Evolutionary conservation across 306 rosid species (phyloP), one percentile per base, ranked within the genome.

Genomic region (Dalbergia oliveri): DNA sequence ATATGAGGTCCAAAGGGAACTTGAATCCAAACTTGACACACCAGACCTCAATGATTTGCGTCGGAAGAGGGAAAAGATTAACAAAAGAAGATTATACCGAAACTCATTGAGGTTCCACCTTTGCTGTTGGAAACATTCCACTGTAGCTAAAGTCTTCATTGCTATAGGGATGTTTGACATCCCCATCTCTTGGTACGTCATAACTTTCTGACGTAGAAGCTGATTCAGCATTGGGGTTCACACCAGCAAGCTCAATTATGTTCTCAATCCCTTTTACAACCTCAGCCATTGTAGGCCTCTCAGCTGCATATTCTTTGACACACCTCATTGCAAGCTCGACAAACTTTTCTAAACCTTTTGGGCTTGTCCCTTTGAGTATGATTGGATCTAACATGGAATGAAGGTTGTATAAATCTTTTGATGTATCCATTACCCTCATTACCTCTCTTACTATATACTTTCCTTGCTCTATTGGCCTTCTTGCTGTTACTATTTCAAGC

Each of bases 401-500:
- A 73, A 87, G 89, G 79, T 87, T 81, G 84, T 77, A 87, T 62
- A 87, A 58, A 5, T 83, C 87, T 79, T 91, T 86, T 7, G 87
- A 83, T 33, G 77, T 91, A 44, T 87, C 97, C 88, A 87, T 84
- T 50, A 81, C 81, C 61, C 69, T 60, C 57, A 53, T 61, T 19
- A 91, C 91, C 84, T 88, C 95, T 79, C 94, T 87, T 79, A 89
- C 98, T 44, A 94, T 87, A 5, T 86, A 86, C 58, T 84, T 86
- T 33, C 97, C 97, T 69, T 54, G 83, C 82, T 90, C 90, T 66
- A 91, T 91, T 54, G 98, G 95, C 78, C 76, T 86, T 72, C 78
- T 91, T 23, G 97, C 88, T 50, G 98, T 91, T 23, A 82, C 81
- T 71, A 91, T 73, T 81, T 94, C 98, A 47, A 94, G 76, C 94